Evolutionary conservation across 495 filamentous ascomycete species (phyloP).

Genomic region (Neohortaea acidophila): DNA sequence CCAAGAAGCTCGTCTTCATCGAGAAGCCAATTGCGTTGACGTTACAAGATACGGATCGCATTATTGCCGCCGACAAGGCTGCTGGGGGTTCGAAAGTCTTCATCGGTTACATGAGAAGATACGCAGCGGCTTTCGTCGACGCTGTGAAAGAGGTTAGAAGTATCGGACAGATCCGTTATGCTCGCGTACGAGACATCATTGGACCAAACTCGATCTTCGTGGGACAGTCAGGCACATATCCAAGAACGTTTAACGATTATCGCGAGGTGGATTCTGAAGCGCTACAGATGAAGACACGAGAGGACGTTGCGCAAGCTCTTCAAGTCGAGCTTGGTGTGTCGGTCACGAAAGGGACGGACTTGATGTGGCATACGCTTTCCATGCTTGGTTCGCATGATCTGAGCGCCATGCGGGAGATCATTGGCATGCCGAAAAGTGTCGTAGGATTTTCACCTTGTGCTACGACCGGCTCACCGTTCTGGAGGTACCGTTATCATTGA

Average conservation of each 20-base stretch:
- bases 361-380: conserved; percentile 32
- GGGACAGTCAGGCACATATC: conserved; percentile 35
- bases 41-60: conserved; percentile 27
- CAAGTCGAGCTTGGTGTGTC: conserved; percentile 13
- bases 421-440: conserved; percentile 34
- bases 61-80: conserved; percentile 31
- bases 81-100: conserved; percentile 32
- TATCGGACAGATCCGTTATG: conserved; percentile 37
- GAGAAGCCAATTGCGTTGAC: conserved; percentile 39
- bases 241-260: conserved; percentile 26
- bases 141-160: conserved; percentile 35
- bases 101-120: conserved; percentile 40
- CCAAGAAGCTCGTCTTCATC: conserved; percentile 40
- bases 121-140: conserved; percentile 36
- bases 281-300: conserved; percentile 15
- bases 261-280: conserved; percentile 17
- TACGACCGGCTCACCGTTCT: conserved; percentile 11
- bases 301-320: conserved; percentile 25
- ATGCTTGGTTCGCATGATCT: conserved; percentile 42
- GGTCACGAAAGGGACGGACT: conserved; percentile 21
- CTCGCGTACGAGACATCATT: conserved; percentile 38
- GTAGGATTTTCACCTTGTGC: conserved; percentile 24
- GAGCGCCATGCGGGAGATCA: conserved; percentile 38
- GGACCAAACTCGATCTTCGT: conserved; percentile 35
- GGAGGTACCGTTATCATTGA: no score